Base-by-base conservation (phyloP, 208 protist genomes). In the Trypanosoma melophagium region DNA sequence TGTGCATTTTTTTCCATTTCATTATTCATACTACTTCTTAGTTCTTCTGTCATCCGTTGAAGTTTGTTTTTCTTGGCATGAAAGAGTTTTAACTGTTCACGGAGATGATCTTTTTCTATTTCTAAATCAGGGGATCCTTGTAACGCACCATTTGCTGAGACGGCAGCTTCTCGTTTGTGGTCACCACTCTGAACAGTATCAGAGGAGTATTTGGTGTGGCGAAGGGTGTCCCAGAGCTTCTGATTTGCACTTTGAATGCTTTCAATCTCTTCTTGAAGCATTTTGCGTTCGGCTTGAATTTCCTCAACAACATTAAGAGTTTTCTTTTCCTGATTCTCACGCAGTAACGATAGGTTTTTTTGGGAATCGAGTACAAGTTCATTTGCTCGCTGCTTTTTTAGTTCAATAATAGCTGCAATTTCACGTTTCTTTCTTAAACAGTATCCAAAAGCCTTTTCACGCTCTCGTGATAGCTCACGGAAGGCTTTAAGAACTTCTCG, bases 401-500 rank as follows among this genome's bases (percentile, higher is more conserved):
- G 59, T 21, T 83, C 77, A 47, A 95, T 86, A 14, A 84, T 52
- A 40, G 66, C 73, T n/a, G 42, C 53, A 60, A 89, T 74, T 64
- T 92, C 86, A n/a, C 82, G 74, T 55, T 90, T 85, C 45, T 88
- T 89, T 70, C 83, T 81, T 7, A 74, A 71, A 50, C 84, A 75
- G 14, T 92, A 71, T 52, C 75, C 70, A 55, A 90, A 70, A 28
- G 82, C 75, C 24, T 76, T 69, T 65, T 92, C 89, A 14, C 89
- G 77, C 60, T 92, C 84, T 7, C 86, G 81, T 3, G 84, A 86
- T 40, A 95, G 67, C 72, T 95, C 86, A 25, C 88, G 80, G 24
- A 95, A 81, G 0, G 82, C 79, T 57, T 89, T 90, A 25, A 92
- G 74, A 25, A 90, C 61, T 68, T 90, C 81, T 52, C 87, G 79